Evolutionary conservation across 768 basidiomycete species (phyloP).

Genomic region (Boletus speciosus): DNA sequence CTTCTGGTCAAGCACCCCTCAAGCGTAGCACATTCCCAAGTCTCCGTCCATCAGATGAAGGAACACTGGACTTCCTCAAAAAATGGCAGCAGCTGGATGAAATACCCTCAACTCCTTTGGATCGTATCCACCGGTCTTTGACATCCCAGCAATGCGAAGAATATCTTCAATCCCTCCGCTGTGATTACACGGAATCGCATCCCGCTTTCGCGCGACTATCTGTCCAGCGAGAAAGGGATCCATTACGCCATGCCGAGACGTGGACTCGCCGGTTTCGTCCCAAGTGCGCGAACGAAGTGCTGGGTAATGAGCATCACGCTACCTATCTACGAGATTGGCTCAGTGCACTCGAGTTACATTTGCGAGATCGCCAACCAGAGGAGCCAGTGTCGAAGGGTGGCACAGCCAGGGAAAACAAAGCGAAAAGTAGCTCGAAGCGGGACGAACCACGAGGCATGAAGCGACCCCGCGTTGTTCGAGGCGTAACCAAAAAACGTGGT

Average conservation of each 20-base stretch:
- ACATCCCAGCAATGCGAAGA: constrained; percentile 17
- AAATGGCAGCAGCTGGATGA: background rate
- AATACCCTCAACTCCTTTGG: background rate
- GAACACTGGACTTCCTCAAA: constrained; percentile 19
- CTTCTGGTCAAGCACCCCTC: constrained; percentile 7
- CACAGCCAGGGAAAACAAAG: constrained; percentile 10
- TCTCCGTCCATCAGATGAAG: constrained; percentile 2
- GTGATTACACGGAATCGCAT: constrained; percentile 34
- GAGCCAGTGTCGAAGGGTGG: background rate
- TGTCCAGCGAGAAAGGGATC: constrained; percentile 9
- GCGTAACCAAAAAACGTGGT: constrained; percentile 42
- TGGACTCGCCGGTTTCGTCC: constrained; percentile 83
- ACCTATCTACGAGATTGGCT: constrained; percentile 78
- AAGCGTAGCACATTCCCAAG: constrained; percentile 6
- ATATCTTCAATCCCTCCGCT: constrained; percentile 8
- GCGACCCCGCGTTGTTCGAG: constrained; percentile 56
- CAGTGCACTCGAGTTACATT: constrained; percentile 59
- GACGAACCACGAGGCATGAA: constrained; percentile 42
- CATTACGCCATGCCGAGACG: constrained; percentile 35
- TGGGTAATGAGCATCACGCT: constrained; percentile 74
- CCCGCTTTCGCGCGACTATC: constrained; percentile 49
- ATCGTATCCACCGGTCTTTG: constrained; percentile 1
- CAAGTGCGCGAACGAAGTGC: constrained; percentile 63
- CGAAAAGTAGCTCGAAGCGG: constrained; percentile 25
- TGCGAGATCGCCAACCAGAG: constrained; percentile 17